A percentile compares a stretch with the other conserved stretches of the same genome.
Evolutionary conservation across 2,329 filamentous ascomycete species (phyloP).

Genomic region (Sporothrix curviconia): DNA sequence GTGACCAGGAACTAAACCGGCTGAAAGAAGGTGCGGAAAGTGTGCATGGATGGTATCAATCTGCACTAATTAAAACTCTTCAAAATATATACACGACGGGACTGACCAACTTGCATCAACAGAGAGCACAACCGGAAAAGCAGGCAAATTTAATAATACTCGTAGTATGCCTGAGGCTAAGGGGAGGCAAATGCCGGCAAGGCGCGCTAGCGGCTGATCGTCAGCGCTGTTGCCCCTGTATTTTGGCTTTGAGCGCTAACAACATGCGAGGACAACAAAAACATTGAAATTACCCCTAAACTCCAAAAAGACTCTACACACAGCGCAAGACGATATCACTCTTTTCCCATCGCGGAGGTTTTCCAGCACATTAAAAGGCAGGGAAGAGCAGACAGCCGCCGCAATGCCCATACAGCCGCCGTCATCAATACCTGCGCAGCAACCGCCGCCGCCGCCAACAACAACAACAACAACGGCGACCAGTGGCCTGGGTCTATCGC

Average conservation of each 20-base stretch:
- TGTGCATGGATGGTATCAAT: neutral
- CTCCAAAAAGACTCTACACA: no score
- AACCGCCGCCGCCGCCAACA: neutral
- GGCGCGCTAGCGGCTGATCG: slow-evolving; percentile 2
- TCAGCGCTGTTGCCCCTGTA: neutral
- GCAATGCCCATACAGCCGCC: slow-evolving; percentile 17
- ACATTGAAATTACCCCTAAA: neutral
- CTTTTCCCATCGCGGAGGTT: no score
- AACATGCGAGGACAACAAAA: neutral
- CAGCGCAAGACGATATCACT: no score
- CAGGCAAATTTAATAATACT: no score
- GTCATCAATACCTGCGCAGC: slow-evolving; percentile 23
- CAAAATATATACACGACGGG: no score
- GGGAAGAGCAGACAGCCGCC: neutral
- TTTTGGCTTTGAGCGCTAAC: no score
- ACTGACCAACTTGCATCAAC: no score
- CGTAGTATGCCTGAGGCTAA: no score
- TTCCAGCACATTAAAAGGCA: neutral
- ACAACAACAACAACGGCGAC: neutral
- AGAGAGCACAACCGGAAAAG: no score
- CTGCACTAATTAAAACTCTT: no score
- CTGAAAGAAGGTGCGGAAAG: neutral
- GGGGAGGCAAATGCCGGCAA: neutral
- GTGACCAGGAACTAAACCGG: neutral
- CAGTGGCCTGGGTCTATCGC: slow-evolving; percentile 27